Conservation (phyloP, 345 rosid genomes). For the Bruguiera sexangula region DNA sequence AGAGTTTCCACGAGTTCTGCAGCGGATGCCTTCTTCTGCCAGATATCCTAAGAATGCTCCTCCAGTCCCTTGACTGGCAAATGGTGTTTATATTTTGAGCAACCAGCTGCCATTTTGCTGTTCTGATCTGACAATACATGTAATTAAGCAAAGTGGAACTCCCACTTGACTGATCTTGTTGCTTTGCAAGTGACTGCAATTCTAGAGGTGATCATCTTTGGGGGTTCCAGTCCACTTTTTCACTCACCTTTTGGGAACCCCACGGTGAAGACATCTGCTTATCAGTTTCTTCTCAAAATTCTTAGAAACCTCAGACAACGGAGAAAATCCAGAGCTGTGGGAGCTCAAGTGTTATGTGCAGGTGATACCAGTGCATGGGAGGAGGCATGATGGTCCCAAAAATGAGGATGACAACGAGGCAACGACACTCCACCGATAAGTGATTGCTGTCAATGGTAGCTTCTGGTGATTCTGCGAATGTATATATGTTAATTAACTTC, state of each 20-base stretch:
- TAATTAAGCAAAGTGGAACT: slow-evolving; percentile 11
- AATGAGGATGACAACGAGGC: not conserved
- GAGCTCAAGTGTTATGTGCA: not conserved
- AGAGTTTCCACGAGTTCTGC: slow-evolving; percentile 59
- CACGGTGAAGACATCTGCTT: not conserved
- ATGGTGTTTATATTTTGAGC: not conserved
- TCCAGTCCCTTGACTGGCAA: slow-evolving; percentile 42
- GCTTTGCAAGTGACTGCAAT: slow-evolving; percentile 12
- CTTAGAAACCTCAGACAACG: not conserved
- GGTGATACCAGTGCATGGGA: slow-evolving; percentile 1
- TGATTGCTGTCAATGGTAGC: not conserved
- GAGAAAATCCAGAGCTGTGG: not conserved
- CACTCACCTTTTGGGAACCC: not conserved
- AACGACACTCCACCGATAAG: too few relatives aligned
- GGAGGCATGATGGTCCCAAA: not conserved
- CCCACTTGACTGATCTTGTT: slow-evolving; percentile 3
- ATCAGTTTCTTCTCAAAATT: not conserved
- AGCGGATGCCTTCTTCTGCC: slow-evolving; percentile 73
- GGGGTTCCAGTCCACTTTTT: not conserved
- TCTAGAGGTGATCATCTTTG: slow-evolving; percentile 1
- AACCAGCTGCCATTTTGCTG: not conserved
- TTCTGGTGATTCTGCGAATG: slow-evolving; percentile 3
- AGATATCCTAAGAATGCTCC: slow-evolving; percentile 66
- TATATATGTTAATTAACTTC: too few relatives aligned
- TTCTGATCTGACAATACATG: not conserved